Base-by-base conservation (phyloP, 2,329 filamentous ascomycete genomes). In the Didymella arachidicola region DNA sequence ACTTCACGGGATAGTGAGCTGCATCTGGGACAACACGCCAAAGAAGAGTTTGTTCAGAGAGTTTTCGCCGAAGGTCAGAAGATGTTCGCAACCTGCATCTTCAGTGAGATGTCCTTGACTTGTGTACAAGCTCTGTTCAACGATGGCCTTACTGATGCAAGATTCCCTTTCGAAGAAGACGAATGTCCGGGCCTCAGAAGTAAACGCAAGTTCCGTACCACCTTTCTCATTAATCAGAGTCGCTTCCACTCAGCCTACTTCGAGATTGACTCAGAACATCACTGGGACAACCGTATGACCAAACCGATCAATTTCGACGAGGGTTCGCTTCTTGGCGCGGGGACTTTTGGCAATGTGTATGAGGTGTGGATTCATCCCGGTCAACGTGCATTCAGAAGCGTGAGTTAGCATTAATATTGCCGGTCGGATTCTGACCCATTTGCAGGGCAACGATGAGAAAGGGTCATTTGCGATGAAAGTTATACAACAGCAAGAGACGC, bases 381-480 rank as follows among this genome's bases (percentile, higher is more conserved):
- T 4, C 47, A 58, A 6, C 12, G 36, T 2, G 26, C 48, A 1
- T 53, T 58, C 34, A 6, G 29, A 12, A 34, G 42, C 18, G 53
- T 57, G 41, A 2, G 53, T 51, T 4, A 22, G 22, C 22, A 22
- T 22, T 2, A 3, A 22, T 22, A 22, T 22, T 22, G 3, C 2
- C 22, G 22, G 22, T 22, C 22, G 22, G 22, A 22, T 22, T 22
- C 22, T 22, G 22, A 22, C 22, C 22, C 22, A 22, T 22, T 22
- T 22, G 22, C 22, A 58, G 55, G 48, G 34, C 0, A 25, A 27
- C 2, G 18, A 26, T 4, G 30, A 8, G 11, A 3, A 48, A 1
- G 48, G 18, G 7, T 2, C 2, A 0, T 58, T 58, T 5, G 55
- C 55, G 4, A 53, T 58, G 55, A 58, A 58, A 10, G 49, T 58